Evolutionary conservation across 441 rosid genomes (phyloP), one percentile per base, ranked within the genome.

Genomic region (Sinapis alba): DNA sequence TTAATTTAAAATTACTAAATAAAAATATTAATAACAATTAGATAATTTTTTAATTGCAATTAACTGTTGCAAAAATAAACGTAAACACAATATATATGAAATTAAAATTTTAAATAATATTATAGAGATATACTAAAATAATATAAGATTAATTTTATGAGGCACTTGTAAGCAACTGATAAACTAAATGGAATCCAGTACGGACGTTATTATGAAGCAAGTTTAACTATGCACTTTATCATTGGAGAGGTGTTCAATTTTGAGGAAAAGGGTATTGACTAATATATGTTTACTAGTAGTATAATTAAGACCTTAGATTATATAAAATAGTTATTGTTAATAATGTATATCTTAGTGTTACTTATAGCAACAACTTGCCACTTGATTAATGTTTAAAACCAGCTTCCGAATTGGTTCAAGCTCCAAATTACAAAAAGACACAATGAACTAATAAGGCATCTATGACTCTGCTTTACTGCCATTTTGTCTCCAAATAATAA

Each of bases 381-480:
- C 7, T 56, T 53, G 59, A 21, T 53, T 53, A 20, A 12, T 56
- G 8, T 15, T 21, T 54, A 21, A 9, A 56, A 12, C 28, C 28
- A 56, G 15, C 15, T 56, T 11, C 11, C 60, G 23, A 56, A 23
- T 11, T 56, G 30, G 28, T 56, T 5, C 16, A 23, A 56, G 8
- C 30, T 56, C 16, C 30, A 23, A 23, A 11, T 11, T 56, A 23
- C 28, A 56, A 56, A 54, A 56, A 23, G 27, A 53, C 27, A 53
- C 59, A 53, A 20, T 53, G 59, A 53, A 53, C 16, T 53, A 19
- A 53, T 20, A 53, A 53, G 61, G 61, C 20, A 27, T 54, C 13
- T 59, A 18, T 59, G 38, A 59, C 64, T 56, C 61, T 59, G 64
- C 21, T 59, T 59, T 59, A 59, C 38, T 59, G 64, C 41, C 64